A percentile compares a stretch with the other conserved stretches of the same genome.
Conservation (phyloP, 495 filamentous ascomycete genomes). For the Peziza echinospora region DNA sequence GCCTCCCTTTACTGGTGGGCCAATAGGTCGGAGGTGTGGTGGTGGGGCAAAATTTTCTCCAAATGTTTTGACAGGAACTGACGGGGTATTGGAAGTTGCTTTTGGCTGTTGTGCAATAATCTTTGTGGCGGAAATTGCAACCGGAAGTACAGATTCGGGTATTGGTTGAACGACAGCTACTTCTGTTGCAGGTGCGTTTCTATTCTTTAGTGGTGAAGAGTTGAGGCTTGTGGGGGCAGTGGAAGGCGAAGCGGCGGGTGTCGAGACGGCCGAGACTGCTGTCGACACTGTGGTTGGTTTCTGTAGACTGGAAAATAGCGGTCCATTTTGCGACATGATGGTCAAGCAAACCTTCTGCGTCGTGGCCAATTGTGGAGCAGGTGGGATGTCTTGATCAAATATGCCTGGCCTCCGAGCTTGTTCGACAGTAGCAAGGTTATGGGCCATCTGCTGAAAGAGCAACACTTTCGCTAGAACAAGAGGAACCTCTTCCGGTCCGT, state of each 20-base stretch:
- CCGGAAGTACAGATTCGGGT: constrained; percentile 10
- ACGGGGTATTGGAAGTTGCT: not conserved
- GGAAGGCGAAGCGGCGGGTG: constrained; percentile 4
- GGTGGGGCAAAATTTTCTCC: constrained; percentile 43
- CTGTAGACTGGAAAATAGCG: constrained; percentile 17
- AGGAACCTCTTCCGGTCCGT: constrained; percentile 6
- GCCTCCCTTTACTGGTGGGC: constrained; percentile 25
- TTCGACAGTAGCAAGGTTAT: constrained; percentile 11
- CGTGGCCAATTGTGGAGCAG: not conserved
- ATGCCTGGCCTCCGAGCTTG: constrained; percentile 9
- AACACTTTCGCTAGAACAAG: constrained; percentile 9
- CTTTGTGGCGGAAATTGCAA: constrained; percentile 8
- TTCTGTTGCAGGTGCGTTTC: not conserved
- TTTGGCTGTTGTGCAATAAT: not conserved
- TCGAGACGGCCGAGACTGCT: constrained; percentile 10
- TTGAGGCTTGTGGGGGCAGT: constrained; percentile 11
- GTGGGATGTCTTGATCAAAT: constrained; percentile 13
- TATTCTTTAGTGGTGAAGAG: not conserved
- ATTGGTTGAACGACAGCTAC: constrained; percentile 10
- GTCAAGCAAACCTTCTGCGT: constrained; percentile 15
- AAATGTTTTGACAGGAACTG: constrained; percentile 19
- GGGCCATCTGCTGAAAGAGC: constrained; percentile 12
- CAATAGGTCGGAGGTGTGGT: constrained; percentile 29
- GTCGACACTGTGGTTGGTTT: constrained; percentile 11
- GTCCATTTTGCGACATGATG: constrained; percentile 15